Base-by-base conservation (phyloP, 2,329 filamentous ascomycete species). In the Xylariaceae sp. region DNA sequence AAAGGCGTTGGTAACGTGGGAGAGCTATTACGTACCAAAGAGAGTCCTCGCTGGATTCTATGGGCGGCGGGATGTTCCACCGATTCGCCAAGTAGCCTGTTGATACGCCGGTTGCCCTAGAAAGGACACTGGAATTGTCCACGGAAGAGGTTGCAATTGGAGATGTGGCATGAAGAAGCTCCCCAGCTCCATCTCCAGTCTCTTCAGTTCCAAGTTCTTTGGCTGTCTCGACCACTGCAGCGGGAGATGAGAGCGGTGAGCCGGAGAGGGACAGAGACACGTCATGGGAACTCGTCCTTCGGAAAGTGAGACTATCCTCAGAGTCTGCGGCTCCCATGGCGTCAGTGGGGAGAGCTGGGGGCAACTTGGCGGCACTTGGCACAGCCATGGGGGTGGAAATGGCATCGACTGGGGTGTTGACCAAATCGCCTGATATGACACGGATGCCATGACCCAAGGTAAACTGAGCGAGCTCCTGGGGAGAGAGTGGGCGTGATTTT, bases 401-500 rank as follows among this genome's bases (percentile, higher is more conserved):
- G 23, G 69, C 64, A 47, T 77, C 47, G 22, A 61, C 58, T 12
- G 57, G 47, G 21, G 48, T 50, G 22, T 56, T 41, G 33, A 53
- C 53, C 22, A 70, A 62, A 45, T 77, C 74, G 23, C 74, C 72
- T 4, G 75, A 71, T 34, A 79, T 63, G 25, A 74, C 67, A 54
- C 76, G 71, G 64, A 80, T 70, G 55, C 71, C 56, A 39, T 60
- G 73, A 37, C 78, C 72, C 60, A 77, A 74, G 60, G 76, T 68
- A 56, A n/a, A n/a, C n/a, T n/a, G n/a, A n/a, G n/a, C 81, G 44
- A 92, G 77, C 64, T 93, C 88, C 64, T 90, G 83, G 8, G 85
- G 80, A 22, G 88, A 80, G 29, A 95, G 76, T 37, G 91, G 90
- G 56, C 88, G 85, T 44, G 88, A 89, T 71, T 92, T 94, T 55